These are phyloP conservation scores for Hanseniaspora pseudoguilliermondii DNA, from an alignment of 805 yeast species.

Conservation along the genomic window DNA sequence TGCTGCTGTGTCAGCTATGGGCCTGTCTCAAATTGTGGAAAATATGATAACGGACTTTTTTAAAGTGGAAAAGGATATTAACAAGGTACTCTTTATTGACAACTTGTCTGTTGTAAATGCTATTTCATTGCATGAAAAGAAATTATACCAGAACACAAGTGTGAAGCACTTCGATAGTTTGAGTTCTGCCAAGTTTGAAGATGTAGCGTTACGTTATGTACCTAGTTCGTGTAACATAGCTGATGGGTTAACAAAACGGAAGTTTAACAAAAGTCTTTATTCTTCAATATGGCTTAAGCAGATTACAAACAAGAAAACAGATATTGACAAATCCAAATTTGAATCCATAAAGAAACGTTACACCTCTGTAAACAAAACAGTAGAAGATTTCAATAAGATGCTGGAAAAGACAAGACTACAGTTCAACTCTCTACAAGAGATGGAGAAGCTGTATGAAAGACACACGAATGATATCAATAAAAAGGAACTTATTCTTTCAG, in stretches of 20 bases:
- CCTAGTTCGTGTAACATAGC: neutral
- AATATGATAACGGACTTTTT: neutral
- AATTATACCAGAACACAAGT: neutral
- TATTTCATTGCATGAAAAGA: neutral
- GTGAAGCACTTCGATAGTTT: neutral
- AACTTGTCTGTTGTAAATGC: neutral
- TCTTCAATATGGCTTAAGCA: neutral
- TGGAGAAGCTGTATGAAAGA: neutral
- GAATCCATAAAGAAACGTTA: neutral
- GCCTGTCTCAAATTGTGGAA: too few relatives aligned
- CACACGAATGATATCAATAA: neutral
- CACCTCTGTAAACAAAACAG: neutral
- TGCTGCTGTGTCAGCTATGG: neutral
- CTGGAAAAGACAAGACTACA: neutral
- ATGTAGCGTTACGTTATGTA: neutral
- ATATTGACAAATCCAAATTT: neutral
- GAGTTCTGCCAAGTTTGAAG: neutral
- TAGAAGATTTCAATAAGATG: neutral
- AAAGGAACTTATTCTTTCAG: neutral
- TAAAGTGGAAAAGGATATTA: neutral
- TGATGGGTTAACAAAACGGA: neutral
- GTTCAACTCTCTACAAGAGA: neutral
- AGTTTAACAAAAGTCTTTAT: neutral
- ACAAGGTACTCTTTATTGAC: neutral
- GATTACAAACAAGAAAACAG: neutral